phyloP scores from a whole-genome alignment of 108 stramenopile species.

The Chaetoceros muelleri region DNA sequence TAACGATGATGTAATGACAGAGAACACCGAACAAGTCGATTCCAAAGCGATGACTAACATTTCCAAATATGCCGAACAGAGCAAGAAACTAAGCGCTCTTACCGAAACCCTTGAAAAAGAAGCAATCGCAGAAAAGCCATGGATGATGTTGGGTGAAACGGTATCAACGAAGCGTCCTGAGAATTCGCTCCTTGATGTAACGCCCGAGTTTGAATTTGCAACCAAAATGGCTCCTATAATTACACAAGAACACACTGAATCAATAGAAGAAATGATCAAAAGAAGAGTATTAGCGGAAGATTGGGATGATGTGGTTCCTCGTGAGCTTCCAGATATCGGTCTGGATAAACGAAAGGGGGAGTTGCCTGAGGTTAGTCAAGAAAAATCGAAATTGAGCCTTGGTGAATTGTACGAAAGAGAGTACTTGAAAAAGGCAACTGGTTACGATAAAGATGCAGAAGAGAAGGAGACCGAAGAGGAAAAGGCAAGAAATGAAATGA shows the following conservation, averaged over 20 bases:
- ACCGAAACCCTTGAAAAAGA: slow-evolving; percentile 88
- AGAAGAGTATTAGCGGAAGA: slow-evolving; percentile 85
- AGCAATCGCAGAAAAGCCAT: slow-evolving; percentile 89
- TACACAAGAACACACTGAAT: slow-evolving; percentile 77
- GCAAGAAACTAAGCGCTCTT: slow-evolving; percentile 53
- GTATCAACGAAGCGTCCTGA: slow-evolving; percentile 60
- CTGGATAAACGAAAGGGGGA: slow-evolving; percentile 61
- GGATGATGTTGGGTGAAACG: slow-evolving; percentile 92
- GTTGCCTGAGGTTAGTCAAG: slow-evolving; percentile 91
- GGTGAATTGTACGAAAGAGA: slow-evolving; percentile 95
- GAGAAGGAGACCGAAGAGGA: slow-evolving; percentile 78
- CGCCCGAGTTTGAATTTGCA: slow-evolving; percentile 92
- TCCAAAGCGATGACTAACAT: slow-evolving; percentile 1
- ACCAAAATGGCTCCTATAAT: slow-evolving; percentile 79
- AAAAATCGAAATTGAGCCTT: slow-evolving; percentile 92
- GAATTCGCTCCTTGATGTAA: slow-evolving; percentile 89
- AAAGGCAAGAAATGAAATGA: slow-evolving; percentile 82
- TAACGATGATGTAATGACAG: slow-evolving; percentile 5
- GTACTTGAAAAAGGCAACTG: slow-evolving; percentile 81
- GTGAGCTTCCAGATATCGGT: slow-evolving; percentile 80
- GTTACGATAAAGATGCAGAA: slow-evolving; percentile 67
- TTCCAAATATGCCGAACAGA: slow-evolving; percentile 34
- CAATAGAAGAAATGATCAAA: slow-evolving; percentile 87
- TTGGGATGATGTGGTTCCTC: slow-evolving; percentile 94
- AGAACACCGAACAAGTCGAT: background rate